These are phyloP conservation scores for Paramecium caudatum DNA, from an alignment of 73 alveolate species.

Conservation along the genomic window DNA sequence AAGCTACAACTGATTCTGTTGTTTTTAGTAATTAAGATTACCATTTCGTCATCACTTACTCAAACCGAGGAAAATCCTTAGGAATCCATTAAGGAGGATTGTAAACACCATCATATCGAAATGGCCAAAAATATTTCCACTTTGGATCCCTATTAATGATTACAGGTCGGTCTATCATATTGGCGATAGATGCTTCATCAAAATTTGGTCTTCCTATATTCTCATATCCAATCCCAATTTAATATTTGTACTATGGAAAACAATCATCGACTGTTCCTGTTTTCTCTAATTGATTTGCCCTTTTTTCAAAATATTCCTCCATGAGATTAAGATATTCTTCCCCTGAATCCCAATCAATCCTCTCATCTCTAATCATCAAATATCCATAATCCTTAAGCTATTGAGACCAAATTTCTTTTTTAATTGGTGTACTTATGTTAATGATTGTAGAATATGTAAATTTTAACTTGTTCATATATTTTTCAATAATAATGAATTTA, in stretches of 20 bases:
- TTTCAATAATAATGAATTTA: too few relatives aligned
- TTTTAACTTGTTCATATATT: too few relatives aligned
- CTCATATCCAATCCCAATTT: slow-evolving; percentile 45
- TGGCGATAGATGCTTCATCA: not conserved
- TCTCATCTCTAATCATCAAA: not conserved
- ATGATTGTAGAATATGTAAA: too few relatives aligned
- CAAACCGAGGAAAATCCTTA: not conserved
- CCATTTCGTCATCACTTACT: not conserved
- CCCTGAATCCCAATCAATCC: slow-evolving; percentile 17
- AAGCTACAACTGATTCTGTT: not conserved
- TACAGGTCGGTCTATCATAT: not conserved
- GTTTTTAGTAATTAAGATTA: slow-evolving; percentile 16
- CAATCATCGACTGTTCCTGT: slow-evolving; percentile 27
- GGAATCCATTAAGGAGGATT: slow-evolving; percentile 32
- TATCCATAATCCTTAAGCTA: slow-evolving; percentile 27
- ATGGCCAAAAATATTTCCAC: slow-evolving; percentile 61
- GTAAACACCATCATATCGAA: slow-evolving; percentile 7
- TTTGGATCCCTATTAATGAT: slow-evolving; percentile 32
- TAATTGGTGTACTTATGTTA: too few relatives aligned
- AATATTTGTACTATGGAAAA: slow-evolving; percentile 44
- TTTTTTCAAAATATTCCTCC: slow-evolving; percentile 20
- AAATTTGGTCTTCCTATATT: slow-evolving; percentile 34
- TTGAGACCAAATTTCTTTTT: too few relatives aligned
- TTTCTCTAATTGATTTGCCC: not conserved
- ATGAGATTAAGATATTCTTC: slow-evolving; percentile 42